Evolutionary conservation across 202 grass and related monocot species (phyloP).

Genomic region (Bolboschoenoplectus hybrid): DNA sequence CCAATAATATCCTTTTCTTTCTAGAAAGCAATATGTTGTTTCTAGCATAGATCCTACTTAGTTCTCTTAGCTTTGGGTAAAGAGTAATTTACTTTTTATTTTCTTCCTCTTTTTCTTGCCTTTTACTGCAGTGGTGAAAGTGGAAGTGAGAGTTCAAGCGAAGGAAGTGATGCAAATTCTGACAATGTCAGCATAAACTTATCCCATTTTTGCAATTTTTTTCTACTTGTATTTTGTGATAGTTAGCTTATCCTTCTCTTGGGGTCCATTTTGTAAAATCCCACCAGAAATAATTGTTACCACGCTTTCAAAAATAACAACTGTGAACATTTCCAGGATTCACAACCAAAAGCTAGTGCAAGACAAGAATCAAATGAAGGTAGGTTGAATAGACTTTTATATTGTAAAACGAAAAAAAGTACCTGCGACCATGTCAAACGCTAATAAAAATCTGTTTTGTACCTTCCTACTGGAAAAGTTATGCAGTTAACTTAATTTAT

Average conservation of each 20-base stretch:
- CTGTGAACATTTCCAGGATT: constrained; percentile 40
- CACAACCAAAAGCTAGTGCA: constrained; percentile 37
- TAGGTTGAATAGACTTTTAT: not conserved
- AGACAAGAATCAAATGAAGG: constrained; percentile 40
- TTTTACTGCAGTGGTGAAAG: constrained; percentile 49
- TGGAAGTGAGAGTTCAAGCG: constrained; percentile 56
- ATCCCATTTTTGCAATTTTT: constrained; percentile 13
- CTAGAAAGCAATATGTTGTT: not conserved
- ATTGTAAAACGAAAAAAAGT: constrained; percentile 14
- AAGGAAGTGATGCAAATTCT: constrained; percentile 57
- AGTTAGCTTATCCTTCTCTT: constrained; percentile 8
- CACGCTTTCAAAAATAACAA: constrained; percentile 13
- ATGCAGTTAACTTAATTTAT: constrained; percentile 11
- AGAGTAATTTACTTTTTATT: constrained; percentile 2
- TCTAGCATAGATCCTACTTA: not conserved
- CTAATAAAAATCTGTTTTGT: constrained; percentile 16
- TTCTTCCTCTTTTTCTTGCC: not conserved
- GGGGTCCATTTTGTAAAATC: not conserved
- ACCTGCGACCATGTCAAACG: not conserved
- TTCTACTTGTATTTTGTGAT: constrained; percentile 30
- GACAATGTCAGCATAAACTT: constrained; percentile 44
- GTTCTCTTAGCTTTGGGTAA: not conserved
- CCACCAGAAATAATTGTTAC: not conserved
- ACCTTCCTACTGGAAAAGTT: constrained; percentile 5
- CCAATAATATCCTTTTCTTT: not conserved